These are phyloP conservation scores for Didymosphaeria variabile DNA, from an alignment of 2,329 filamentous ascomycete genomes.

Conservation along the genomic window DNA sequence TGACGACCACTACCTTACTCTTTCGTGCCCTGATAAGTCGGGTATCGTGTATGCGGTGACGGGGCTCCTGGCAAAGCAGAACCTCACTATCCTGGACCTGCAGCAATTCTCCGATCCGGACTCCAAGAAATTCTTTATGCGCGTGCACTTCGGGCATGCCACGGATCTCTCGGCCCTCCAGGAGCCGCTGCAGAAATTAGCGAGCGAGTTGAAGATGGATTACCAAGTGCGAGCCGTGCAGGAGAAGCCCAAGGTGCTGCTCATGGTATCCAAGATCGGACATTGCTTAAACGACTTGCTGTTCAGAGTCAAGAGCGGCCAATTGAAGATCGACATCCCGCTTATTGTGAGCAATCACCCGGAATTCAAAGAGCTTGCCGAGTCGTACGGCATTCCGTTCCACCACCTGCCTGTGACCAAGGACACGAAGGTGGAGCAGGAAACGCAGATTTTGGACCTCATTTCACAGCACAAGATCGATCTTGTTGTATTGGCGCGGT, in stretches of 20 bases:
- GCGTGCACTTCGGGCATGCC: slow-evolving; percentile 78
- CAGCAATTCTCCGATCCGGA: slow-evolving; percentile 83
- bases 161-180: slow-evolving; percentile 55
- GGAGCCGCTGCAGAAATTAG: slow-evolving; percentile 69
- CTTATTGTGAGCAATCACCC: slow-evolving; percentile 85
- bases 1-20: slow-evolving; percentile 65
- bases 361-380: slow-evolving; percentile 74
- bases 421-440: slow-evolving; percentile 80
- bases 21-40: slow-evolving; percentile 84
- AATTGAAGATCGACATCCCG: slow-evolving; percentile 78
- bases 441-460: slow-evolving; percentile 74
- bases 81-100: slow-evolving; percentile 83
- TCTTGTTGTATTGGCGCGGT: slow-evolving; percentile 81
- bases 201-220: slow-evolving; percentile 71
- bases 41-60: slow-evolving; percentile 88
- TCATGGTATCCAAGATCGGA: slow-evolving; percentile 91
- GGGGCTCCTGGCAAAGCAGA: slow-evolving; percentile 75
- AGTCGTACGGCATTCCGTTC: slow-evolving; percentile 80
- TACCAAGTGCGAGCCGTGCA: slow-evolving; percentile 75
- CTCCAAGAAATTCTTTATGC: slow-evolving; percentile 85
- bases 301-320: slow-evolving; percentile 78
- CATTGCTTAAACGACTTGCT: slow-evolving; percentile 86
- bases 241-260: slow-evolving; percentile 77
- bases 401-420: slow-evolving; percentile 81
- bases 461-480: slow-evolving; percentile 75